Evolutionary conservation across 2,329 filamentous ascomycete genomes (phyloP).

Genomic region (Penicillium oxalicum): DNA sequence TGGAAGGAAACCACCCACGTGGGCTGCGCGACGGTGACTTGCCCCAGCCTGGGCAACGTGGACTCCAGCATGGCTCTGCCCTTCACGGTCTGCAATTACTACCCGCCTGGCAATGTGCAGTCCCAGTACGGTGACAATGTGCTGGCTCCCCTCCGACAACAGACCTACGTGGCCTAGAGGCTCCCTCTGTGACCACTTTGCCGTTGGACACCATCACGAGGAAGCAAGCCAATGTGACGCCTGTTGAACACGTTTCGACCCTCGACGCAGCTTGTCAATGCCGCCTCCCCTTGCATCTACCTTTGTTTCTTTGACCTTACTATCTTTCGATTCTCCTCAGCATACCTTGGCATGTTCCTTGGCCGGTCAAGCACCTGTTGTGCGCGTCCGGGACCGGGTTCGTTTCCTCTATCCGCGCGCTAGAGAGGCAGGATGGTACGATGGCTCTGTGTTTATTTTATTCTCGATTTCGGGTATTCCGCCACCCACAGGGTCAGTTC

Average conservation of each 20-base stretch:
- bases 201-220: too few species aligned
- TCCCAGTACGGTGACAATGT: constrained; percentile 53
- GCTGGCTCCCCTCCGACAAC: constrained; percentile 17
- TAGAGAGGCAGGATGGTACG: too few species aligned
- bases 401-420: too few species aligned
- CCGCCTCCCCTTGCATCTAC: constrained; percentile 6
- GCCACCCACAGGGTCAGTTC: too few species aligned
- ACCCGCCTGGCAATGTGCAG: constrained; percentile 59
- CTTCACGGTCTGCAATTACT: constrained; percentile 88
- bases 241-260: background rate
- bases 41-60: constrained; percentile 40
- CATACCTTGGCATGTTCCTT: constrained; percentile 10
- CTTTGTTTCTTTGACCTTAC: constrained; percentile 4
- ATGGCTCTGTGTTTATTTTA: too few species aligned
- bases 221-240: too few species aligned
- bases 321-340: constrained; percentile 10
- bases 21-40: constrained; percentile 55
- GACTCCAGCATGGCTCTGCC: constrained; percentile 46
- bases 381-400: too few species aligned
- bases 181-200: too few species aligned
- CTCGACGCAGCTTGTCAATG: constrained; percentile 7
- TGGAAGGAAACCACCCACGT: constrained; percentile 59
- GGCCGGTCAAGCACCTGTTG: background rate
- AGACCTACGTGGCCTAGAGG: too few species aligned
- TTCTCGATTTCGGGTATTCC: too few species aligned